phyloP scores from a whole-genome alignment of 257 asterid species.

The Gardenia jasminoides region DNA sequence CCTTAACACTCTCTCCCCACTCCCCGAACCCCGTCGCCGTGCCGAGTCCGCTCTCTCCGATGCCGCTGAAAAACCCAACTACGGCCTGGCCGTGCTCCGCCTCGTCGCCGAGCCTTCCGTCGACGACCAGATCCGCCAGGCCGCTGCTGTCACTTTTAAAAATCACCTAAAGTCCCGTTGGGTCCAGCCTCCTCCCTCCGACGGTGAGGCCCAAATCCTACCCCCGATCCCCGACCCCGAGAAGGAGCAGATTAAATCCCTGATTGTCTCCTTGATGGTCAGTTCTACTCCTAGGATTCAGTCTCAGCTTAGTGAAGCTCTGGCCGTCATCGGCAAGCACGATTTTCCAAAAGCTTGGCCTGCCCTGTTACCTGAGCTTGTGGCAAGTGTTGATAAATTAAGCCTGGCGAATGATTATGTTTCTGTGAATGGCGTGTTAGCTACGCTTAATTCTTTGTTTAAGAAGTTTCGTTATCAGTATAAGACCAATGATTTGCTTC shows the following conservation, averaged over 20 bases:
- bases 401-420: slow-evolving; percentile 66
- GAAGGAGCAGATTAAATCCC: slow-evolving; percentile 72
- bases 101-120: slow-evolving; percentile 72
- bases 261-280: slow-evolving; percentile 69
- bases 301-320: slow-evolving; percentile 83
- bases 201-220: slow-evolving; percentile 32
- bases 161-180: slow-evolving; percentile 79
- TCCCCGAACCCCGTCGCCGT: slow-evolving; percentile 71
- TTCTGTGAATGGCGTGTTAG: slow-evolving; percentile 76
- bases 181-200: slow-evolving; percentile 28
- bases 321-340: slow-evolving; percentile 72
- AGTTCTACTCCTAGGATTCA: slow-evolving; percentile 58
- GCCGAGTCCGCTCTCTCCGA: slow-evolving; percentile 66
- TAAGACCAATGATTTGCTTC: slow-evolving; percentile 65
- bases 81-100: slow-evolving; percentile 80
- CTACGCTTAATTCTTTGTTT: slow-evolving; percentile 64
- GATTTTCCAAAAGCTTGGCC: slow-evolving; percentile 84
- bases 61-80: slow-evolving; percentile 64
- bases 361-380: slow-evolving; percentile 73
- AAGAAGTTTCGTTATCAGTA: slow-evolving; percentile 73
- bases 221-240: slow-evolving; percentile 53
- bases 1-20: slow-evolving; percentile 73
- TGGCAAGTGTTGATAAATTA: slow-evolving; percentile 48
- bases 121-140: slow-evolving; percentile 84
- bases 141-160: slow-evolving; percentile 89